Evolutionary conservation across 2,329 filamentous ascomycete genomes (phyloP), one percentile per base, ranked within the genome.

Genomic region (Bipolaris zeicola): DNA sequence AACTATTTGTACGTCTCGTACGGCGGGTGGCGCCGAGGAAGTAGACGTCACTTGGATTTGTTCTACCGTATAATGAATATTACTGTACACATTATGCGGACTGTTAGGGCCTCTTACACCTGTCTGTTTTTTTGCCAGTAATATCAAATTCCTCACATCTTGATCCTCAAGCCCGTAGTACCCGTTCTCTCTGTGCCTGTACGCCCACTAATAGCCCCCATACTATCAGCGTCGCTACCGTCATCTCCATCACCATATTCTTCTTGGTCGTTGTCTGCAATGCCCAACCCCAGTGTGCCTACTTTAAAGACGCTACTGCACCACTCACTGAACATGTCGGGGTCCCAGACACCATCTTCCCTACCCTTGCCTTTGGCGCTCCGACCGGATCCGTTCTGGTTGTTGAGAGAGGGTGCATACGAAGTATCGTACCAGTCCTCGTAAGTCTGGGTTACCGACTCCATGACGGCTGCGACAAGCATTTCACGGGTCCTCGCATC

Each of bases 401-500:
- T 65, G n/a, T 59, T 50, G 6, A 68, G 22, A 2, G 58, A 63
- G 13, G 65, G 60, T 11, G 62, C 58, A 49, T 80, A 80, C 7
- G 81, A 81, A 22, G 76, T 77, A 28, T 87, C 85, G 58, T 86
- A 86, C 76, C 87, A 89, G 5, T 83, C 81, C 68, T 89, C 86
- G 64, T 89, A 89, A 8, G 80, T 80, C 68, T 85, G 81, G 14
- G 86, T 80, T 13, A 88, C 84, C 60, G 83, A 82, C 66, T 88
- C 87, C 71, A 87, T 82, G 22, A 89, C 86, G 2, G 87, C 87
- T 13, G 83, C 85, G 4, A 89, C 85, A 7, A 89, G 79, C 28
- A 87, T 89, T 70, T 89, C 87, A 54, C 83, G 81, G 55, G 86
- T 89, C 24, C 87, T 79, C n/a, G 77, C 74, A 67, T 89, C 87